Evolutionary conservation across 2,329 filamentous ascomycete genomes (phyloP).

Genomic region (Fusarium sp.): DNA sequence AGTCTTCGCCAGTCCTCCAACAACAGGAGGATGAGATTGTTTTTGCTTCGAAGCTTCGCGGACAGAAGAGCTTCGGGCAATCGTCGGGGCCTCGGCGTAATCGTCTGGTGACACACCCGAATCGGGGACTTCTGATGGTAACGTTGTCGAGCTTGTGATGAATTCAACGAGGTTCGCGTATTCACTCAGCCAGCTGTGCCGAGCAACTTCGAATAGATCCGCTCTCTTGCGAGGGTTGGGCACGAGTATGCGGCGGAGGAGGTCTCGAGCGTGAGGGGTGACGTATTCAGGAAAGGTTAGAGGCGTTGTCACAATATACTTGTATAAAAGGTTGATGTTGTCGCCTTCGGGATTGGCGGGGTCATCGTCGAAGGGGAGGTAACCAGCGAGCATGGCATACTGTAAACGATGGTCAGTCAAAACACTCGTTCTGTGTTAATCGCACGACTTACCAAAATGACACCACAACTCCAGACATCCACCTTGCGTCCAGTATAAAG

Average conservation of each 20-base stretch:
- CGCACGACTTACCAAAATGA: constrained; percentile 82
- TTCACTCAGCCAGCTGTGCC: constrained; percentile 97
- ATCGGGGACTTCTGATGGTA: constrained; percentile 84
- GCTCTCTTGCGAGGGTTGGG: constrained; percentile 94
- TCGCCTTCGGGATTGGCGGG: constrained; percentile 98
- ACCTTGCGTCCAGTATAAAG: constrained; percentile 97
- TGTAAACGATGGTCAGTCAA: constrained; percentile 53
- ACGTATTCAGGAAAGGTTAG: constrained; percentile 99
- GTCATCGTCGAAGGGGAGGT: constrained; percentile 97
- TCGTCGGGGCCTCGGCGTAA: constrained; percentile 65
- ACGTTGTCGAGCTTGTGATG: constrained; percentile 95
- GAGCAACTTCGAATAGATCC: constrained; percentile 95
- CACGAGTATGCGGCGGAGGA: constrained; percentile 91
- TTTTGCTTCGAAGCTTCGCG: constrained; percentile 83
- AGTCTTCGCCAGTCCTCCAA: constrained; percentile 76
- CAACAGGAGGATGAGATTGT: constrained; percentile 56
- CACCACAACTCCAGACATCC: constrained; percentile 99
- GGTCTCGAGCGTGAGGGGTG: constrained; percentile 92
- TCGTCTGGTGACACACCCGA: constrained; percentile 73
- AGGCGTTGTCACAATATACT: constrained; percentile 97
- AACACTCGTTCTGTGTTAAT: background rate
- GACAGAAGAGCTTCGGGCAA: constrained; percentile 91
- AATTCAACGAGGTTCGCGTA: constrained; percentile 97
- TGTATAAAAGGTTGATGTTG: constrained; percentile 98
- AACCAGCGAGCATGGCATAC: constrained; percentile 99